A percentile compares a stretch with the other conserved stretches of the same genome.
phyloP scores from a whole-genome alignment of 192 early-diverging fungal species.

The Backusella luteola region DNA sequence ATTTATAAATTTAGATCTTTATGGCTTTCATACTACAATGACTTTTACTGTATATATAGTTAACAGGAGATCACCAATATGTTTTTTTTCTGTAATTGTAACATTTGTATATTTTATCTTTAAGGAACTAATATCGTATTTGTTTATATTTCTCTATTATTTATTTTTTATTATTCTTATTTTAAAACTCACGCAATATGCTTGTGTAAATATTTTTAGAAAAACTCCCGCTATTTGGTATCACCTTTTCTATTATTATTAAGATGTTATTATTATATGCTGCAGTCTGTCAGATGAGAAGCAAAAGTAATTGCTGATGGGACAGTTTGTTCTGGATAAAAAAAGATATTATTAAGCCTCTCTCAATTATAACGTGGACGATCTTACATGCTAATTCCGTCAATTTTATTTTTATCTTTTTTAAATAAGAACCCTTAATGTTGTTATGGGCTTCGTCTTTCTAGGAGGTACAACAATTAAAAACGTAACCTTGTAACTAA shows the following conservation, averaged over 20 bases:
- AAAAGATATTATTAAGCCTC: background rate
- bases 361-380: background rate
- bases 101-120: background rate
- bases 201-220: conserved; percentile 6
- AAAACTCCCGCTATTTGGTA: conserved; percentile 6
- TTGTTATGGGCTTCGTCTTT: background rate
- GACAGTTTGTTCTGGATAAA: background rate
- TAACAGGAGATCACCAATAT: background rate
- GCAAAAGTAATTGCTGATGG: background rate
- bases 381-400: background rate
- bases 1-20: background rate
- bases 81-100: background rate
- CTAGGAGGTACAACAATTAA: conserved; percentile 4
- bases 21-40: conserved; percentile 1
- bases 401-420: background rate
- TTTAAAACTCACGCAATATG: background rate
- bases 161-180: background rate
- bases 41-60: background rate
- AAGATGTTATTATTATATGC: background rate
- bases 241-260: conserved; percentile 3
- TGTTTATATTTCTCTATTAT: background rate
- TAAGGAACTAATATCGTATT: background rate
- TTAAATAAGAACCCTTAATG: background rate
- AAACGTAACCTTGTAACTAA: conserved; percentile 2
- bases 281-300: conserved; percentile 4